Evolutionary conservation across 2,329 filamentous ascomycete species (phyloP), one percentile per base, ranked within the genome.

Genomic region (Arthrobotrys musiformis): DNA sequence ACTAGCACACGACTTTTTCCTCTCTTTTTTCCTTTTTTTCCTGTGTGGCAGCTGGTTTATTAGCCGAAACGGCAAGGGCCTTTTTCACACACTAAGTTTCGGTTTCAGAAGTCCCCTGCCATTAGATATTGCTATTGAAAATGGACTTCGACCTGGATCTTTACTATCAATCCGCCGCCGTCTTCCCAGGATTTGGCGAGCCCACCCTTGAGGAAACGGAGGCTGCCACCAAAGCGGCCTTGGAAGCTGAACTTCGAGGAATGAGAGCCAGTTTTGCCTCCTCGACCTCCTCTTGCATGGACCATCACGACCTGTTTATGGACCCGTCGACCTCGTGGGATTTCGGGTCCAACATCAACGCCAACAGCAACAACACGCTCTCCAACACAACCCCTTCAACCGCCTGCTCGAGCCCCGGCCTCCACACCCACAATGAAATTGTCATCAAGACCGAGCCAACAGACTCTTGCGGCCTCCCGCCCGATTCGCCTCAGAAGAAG

Each of bases 401-500:
- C 13, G 30, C 54, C 30, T 58, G 54, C 54, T 40, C 54, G 8
- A 58, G 33, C 54, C 54, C 54, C 30, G 40, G 54, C 33, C 52
- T 37, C 54, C 52, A 58, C 52, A 42, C 52, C 40, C 44, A 56
- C 54, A 52, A 22, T 44, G 62, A 75, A 35, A 58, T 62, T 60
- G 37, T 69, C 58, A 61, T 76, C 58, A 76, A 76, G 60, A 13
- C 58, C 15, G 72, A 76, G 35, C 64, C 72, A 28, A 46, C 56
- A n/a, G 72, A 76, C 26, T 64, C 37, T 17, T 40, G 22, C 19
- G 56, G 37, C 3, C 54, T 75, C 9, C 54, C 54, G 2, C 70
- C 54, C 4, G 70, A 75, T 11, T 68, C 70, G 33, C 63, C 70
- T 85, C 87, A 88, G 0, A 85, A 88, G 40, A 97, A 97, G 89